A percentile compares a stretch with the other conserved stretches of the same genome.
Conservation (phyloP, 306 rosid genomes). For the cucumber (Cucumis sativus) region Cucumber_9930_V3 NC_026658.2:26186001-26186500, state of each 20-base stretch:
- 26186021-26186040: no score
- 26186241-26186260: slow-evolving; percentile 32
- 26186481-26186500: slow-evolving; percentile 95
- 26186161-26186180: slow-evolving; percentile 31
- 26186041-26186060: no score
- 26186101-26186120: no score
- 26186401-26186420: slow-evolving; percentile 19
- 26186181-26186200: slow-evolving; percentile 38
- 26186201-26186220: slow-evolving; percentile 25
- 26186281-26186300: slow-evolving; percentile 65
- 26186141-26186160: slow-evolving; percentile 32
- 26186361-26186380: slow-evolving; percentile 15
- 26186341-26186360: slow-evolving; percentile 7
- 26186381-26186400: slow-evolving; percentile 19
- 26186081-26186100: background rate
- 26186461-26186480: slow-evolving; percentile 84
- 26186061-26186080: background rate
- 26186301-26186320: slow-evolving; percentile 69
- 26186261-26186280: slow-evolving; percentile 46
- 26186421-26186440: slow-evolving; percentile 14
- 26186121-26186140: slow-evolving; percentile 37
- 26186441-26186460: slow-evolving; percentile 33
- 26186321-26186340: slow-evolving; percentile 15
- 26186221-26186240: slow-evolving; percentile 16
- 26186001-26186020: background rate